A percentile compares a stretch with the other conserved stretches of the same genome.
phyloP scores from a whole-genome alignment of 1,139 yeast species.

The Nakaseomyces bracarensis region DNA sequence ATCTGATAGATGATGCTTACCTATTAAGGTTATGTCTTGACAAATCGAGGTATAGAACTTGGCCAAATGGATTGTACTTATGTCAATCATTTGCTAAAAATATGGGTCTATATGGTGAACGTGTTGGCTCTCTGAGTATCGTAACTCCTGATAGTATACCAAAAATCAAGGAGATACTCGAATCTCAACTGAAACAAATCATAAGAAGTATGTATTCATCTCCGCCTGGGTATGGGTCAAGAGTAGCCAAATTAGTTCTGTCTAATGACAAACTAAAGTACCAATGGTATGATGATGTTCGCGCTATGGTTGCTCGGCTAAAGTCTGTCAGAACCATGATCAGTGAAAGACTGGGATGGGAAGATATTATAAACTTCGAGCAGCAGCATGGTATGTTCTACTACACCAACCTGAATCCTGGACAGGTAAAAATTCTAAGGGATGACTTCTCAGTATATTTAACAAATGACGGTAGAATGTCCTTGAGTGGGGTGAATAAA shows the following conservation, averaged over 20 bases:
- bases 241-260: slow-evolving; percentile 72
- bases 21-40: slow-evolving; percentile 36
- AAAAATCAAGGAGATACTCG: slow-evolving; percentile 37
- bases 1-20: slow-evolving; percentile 43
- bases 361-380: slow-evolving; percentile 52
- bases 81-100: slow-evolving; percentile 95
- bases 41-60: slow-evolving; percentile 21
- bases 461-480: slow-evolving; percentile 83
- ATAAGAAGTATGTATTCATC: slow-evolving; percentile 86
- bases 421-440: slow-evolving; percentile 63
- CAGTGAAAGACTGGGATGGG: slow-evolving; percentile 63
- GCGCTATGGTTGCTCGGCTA: slow-evolving; percentile 69
- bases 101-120: slow-evolving; percentile 94
- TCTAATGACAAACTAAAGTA: slow-evolving; percentile 50
- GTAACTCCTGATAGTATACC: slow-evolving; percentile 36
- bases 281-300: slow-evolving; percentile 76
- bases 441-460: slow-evolving; percentile 72
- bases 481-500: slow-evolving; percentile 82
- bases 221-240: slow-evolving; percentile 92
- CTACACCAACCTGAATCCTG: slow-evolving; percentile 69
- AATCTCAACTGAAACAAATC: slow-evolving; percentile 63
- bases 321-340: slow-evolving; percentile 56
- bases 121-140: slow-evolving; percentile 71
- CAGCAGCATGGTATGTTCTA: slow-evolving; percentile 94
- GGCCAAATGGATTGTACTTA: slow-evolving; percentile 46